Conservation (phyloP, 257 asterid species). For the Galeopsis tetrahit region DNA sequence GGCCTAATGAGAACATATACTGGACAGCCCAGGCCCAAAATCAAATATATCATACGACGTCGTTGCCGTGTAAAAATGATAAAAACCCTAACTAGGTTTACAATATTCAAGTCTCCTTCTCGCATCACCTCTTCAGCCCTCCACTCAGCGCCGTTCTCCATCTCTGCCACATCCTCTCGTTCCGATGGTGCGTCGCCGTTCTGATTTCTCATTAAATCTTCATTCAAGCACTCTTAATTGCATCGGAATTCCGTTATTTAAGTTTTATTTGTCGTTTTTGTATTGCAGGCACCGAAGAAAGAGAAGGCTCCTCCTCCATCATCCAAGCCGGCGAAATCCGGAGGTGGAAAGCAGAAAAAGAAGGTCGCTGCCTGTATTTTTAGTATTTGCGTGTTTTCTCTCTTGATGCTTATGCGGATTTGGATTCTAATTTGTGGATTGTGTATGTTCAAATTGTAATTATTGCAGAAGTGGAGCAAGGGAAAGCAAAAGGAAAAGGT, state of each 20-base stretch:
- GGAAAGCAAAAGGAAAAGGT: slow-evolving; percentile 99
- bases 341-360: slow-evolving; percentile 96
- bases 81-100: slow-evolving; percentile 39
- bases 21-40: slow-evolving; percentile 14
- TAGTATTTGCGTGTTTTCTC: not conserved
- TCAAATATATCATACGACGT: slow-evolving; percentile 25
- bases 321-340: slow-evolving; percentile 90
- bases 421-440: slow-evolving; percentile 4
- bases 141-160: slow-evolving; percentile 14
- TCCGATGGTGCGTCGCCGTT: slow-evolving; percentile 40
- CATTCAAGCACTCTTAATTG: not conserved
- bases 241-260: not conserved
- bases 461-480: slow-evolving; percentile 63
- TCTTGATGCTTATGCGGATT: not conserved
- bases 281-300: slow-evolving; percentile 89
- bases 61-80: not conserved
- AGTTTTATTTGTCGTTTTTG: not conserved
- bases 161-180: slow-evolving; percentile 9
- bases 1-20: not conserved
- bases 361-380: slow-evolving; percentile 49
- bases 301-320: slow-evolving; percentile 91
- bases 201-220: not conserved
- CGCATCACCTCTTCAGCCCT: not conserved
- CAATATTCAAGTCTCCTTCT: not conserved
- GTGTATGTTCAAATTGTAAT: slow-evolving; percentile 9